A percentile compares a stretch with the other conserved stretches of the same genome.
phyloP scores from a whole-genome alignment of 108 stramenopile species.

The Nitzschia sp. region DNA sequence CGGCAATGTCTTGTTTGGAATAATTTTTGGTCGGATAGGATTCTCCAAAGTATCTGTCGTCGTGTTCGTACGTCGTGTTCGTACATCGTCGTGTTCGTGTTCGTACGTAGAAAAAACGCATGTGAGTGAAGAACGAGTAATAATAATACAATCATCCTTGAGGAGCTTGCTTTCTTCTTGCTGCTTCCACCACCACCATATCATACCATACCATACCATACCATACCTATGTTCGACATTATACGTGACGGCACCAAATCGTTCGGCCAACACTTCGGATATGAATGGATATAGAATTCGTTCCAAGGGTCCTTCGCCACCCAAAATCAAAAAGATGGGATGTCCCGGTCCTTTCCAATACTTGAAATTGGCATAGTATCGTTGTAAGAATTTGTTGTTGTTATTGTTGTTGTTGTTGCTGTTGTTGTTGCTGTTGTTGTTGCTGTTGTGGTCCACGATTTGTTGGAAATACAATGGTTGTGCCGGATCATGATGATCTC shows the following conservation, averaged over 20 bases:
- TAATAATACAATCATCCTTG: no score
- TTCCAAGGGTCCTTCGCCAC: constrained; percentile 69
- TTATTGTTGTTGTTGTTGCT: neutral
- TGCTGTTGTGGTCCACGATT: neutral
- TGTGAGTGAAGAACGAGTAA: no score
- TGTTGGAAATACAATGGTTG: neutral
- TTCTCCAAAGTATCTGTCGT: constrained; percentile 74
- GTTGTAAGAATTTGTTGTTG: constrained; percentile 21
- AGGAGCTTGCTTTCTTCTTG: no score
- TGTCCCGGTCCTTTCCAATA: constrained; percentile 73
- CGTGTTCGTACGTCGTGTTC: constrained; percentile 65
- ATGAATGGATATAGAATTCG: constrained; percentile 74
- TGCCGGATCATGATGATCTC: neutral
- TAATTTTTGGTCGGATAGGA: constrained; percentile 46
- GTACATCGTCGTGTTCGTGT: no score
- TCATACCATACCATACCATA: no score
- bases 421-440: neutral
- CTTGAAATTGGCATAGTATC: constrained; percentile 51
- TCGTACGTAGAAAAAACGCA: no score
- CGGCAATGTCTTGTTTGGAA: constrained; percentile 27
- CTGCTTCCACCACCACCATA: no score
- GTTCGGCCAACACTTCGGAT: constrained; percentile 51
- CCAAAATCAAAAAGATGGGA: constrained; percentile 76
- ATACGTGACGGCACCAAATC: constrained; percentile 63
- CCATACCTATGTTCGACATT: constrained; percentile 84